Base-by-base conservation (phyloP, 2,329 filamentous ascomycete species). In the Xylaria sp. region DNA sequence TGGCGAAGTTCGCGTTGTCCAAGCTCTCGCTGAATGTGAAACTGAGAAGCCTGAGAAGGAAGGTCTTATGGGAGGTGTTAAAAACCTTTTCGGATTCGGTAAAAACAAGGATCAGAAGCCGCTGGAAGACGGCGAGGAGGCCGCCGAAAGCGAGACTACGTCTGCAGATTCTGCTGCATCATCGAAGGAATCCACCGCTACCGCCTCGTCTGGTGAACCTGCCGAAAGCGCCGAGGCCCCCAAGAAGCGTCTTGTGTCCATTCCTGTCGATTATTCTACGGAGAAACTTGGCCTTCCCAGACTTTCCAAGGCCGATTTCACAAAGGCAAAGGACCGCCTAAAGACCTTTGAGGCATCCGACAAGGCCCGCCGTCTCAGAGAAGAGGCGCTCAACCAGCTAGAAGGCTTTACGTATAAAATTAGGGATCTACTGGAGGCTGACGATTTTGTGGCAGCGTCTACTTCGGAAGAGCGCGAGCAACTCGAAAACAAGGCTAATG, bases 1-100 rank as follows among this genome's bases (percentile, higher is more conserved):
- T 68, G 92, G 92, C 39, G 85, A 95, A 66, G 91, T 95, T 2
- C 88, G 92, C 62, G 82, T 97, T 55, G 74, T 83, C 58, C 85
- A 85, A 67, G 89, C 89, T n/a, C 82, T 82, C 59, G 87, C 94
- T 4, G 92, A 92, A 73, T 99, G 94, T 70, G 90, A 96, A 72
- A 84, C 88, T 30, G 90, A 95, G 55, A 82, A 81, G 3, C 73
- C 76, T 7, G 85, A 87, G 74, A 91, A 92, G 73, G 90, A 90
- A 64, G 87, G 88, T 55, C 68, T 97, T 53, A 90, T 97, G 52
- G 93, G 96, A 70, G 92, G 91, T 49, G 91, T 97, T 66, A 99
- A 99, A 81, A 95, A 92, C 65, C 84, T 97, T 63, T 95, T 99
- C 71, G 94, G 94, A 4, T 92, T 97, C 71, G 94, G 93, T 30